Percentiles rank a stretch among this genome's conserved stretches.
Evolutionary conservation across 441 rosid genomes (phyloP).

Genomic region (Iberis amara): DNA sequence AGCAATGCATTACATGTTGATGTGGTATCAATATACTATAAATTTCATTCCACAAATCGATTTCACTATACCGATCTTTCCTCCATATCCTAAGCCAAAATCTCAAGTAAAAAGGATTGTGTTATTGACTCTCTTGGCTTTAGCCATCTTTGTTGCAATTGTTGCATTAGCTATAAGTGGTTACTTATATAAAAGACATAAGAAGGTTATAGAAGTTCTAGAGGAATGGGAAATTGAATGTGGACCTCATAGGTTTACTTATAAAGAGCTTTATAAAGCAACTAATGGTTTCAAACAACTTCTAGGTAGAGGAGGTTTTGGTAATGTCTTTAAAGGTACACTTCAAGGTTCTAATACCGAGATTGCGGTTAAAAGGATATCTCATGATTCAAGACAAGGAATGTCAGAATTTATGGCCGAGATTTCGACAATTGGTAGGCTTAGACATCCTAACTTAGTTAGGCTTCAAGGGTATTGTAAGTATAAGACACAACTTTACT

Average conservation of each 20-base stretch:
- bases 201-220: constrained; percentile 37
- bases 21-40: constrained; percentile 15
- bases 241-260: constrained; percentile 43
- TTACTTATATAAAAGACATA: constrained; percentile 37
- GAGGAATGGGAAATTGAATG: constrained; percentile 49
- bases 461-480: constrained; percentile 38
- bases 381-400: constrained; percentile 42
- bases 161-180: constrained; percentile 22
- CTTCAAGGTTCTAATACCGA: constrained; percentile 26
- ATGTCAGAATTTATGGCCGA: constrained; percentile 47
- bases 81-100: background rate
- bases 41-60: constrained; percentile 15
- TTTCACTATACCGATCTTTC: background rate
- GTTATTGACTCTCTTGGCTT: constrained; percentile 31
- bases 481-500: constrained; percentile 32
- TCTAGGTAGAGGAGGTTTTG: constrained; percentile 41
- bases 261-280: constrained; percentile 38
- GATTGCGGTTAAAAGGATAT: constrained; percentile 43
- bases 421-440: constrained; percentile 41
- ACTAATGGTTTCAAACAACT: constrained; percentile 44
- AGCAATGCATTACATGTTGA: constrained; percentile 29
- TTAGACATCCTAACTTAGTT: constrained; percentile 44
- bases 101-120: constrained; percentile 13
- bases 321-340: constrained; percentile 39
- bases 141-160: constrained; percentile 26